These are phyloP conservation scores for Psilocybe cubensis DNA, from an alignment of 768 basidiomycete species.

Conservation along the genomic window DNA sequence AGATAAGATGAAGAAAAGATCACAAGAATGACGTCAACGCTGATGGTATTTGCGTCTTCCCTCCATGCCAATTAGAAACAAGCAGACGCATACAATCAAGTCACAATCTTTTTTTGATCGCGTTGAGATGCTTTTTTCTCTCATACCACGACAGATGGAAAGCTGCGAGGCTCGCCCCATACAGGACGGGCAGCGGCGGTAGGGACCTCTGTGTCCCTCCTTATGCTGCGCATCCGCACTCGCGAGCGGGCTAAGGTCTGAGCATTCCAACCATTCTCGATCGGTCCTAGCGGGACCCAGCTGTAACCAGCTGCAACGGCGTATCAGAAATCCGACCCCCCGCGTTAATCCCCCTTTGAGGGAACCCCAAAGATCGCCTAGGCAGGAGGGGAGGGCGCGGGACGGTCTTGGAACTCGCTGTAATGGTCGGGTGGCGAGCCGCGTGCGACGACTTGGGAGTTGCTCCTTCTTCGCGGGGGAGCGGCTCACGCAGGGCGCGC, in stretches of 20 bases:
- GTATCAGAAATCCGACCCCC: slow-evolving; percentile 65
- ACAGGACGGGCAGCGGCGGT: slow-evolving; percentile 42
- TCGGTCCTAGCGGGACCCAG: slow-evolving; percentile 65
- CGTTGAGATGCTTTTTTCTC: not conserved
- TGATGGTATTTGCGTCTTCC: not conserved
- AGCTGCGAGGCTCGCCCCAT: slow-evolving; percentile 71
- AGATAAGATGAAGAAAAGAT: not conserved
- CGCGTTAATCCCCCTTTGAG: slow-evolving; percentile 24
- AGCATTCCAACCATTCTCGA: slow-evolving; percentile 68
- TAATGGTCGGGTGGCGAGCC: slow-evolving; percentile 54
- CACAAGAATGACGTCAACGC: not conserved
- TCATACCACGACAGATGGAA: slow-evolving; percentile 43
- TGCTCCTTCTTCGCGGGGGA: slow-evolving; percentile 8
- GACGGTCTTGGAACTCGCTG: slow-evolving; percentile 58
- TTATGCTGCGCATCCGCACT: slow-evolving; percentile 33
- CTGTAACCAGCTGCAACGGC: slow-evolving; percentile 57
- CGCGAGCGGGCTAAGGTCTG: slow-evolving; percentile 87
- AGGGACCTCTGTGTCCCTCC: slow-evolving; percentile 16
- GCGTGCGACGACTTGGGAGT: slow-evolving; percentile 1
- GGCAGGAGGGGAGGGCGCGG: slow-evolving; percentile 37
- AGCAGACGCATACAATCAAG: not conserved
- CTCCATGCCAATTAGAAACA: not conserved
- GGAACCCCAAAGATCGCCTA: slow-evolving; percentile 41
- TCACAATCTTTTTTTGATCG: not conserved
- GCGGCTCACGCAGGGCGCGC: slow-evolving; percentile 14